These are phyloP conservation scores for Leccinum boreale DNA, from an alignment of 768 basidiomycete genomes.

Conservation along the genomic window DNA sequence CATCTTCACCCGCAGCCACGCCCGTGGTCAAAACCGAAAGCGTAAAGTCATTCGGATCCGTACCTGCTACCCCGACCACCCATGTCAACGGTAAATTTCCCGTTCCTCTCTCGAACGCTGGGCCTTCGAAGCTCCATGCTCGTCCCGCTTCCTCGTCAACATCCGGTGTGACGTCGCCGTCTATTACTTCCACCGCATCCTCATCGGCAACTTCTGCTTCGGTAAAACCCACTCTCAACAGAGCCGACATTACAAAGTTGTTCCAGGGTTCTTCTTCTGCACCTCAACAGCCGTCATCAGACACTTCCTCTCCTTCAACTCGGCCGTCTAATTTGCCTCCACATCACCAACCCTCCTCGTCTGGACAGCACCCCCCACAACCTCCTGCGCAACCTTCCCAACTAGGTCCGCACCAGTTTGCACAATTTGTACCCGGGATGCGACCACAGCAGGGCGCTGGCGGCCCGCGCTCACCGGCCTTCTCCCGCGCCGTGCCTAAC, in stretches of 20 bases:
- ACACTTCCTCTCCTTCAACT: conserved; percentile 56
- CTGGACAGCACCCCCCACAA: conserved; percentile 36
- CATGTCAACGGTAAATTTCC: conserved; percentile 64
- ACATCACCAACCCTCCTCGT: conserved; percentile 38
- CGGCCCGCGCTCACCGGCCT: conserved; percentile 66
- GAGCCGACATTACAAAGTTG: conserved; percentile 34
- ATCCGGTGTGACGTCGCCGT: conserved; percentile 28
- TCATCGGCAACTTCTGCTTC: conserved; percentile 32
- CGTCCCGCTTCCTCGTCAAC: conserved; percentile 23
- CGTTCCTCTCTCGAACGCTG: conserved; percentile 41
- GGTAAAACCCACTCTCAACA: conserved; percentile 26
- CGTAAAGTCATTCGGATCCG: conserved; percentile 81
- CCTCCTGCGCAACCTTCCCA: conserved; percentile 39
- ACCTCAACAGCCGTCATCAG: conserved; percentile 49
- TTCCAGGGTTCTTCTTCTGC: conserved; percentile 37
- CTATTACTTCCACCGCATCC: conserved; percentile 30
- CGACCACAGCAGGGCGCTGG: conserved; percentile 45
- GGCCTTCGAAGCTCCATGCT: conserved; percentile 34
- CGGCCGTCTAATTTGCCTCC: conserved; percentile 53
- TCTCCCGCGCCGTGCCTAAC: conserved; percentile 59
- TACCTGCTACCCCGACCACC: conserved; percentile 48
- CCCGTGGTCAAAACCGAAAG: conserved; percentile 62
- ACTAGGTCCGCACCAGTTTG: conserved; percentile 42
- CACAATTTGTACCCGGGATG: conserved; percentile 49
- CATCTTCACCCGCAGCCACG: conserved; percentile 75